These are phyloP conservation scores for Podospora pseudoanserina DNA, from an alignment of 495 filamentous ascomycete genomes.

Conservation along the genomic window DNA sequence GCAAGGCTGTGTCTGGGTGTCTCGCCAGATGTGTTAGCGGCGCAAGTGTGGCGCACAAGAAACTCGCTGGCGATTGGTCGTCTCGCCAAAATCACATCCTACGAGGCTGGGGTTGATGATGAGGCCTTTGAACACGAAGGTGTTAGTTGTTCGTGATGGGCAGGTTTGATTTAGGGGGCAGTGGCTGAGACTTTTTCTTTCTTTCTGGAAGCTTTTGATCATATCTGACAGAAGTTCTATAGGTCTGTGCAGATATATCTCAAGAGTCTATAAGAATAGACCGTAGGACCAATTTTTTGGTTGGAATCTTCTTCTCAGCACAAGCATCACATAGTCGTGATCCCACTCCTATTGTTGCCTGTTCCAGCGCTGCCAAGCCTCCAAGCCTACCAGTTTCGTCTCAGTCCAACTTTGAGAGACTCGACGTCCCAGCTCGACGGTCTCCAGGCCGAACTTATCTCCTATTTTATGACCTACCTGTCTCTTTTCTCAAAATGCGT, in stretches of 20 bases:
- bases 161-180: background rate
- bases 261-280: background rate
- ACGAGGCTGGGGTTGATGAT: background rate
- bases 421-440: background rate
- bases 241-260: background rate
- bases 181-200: background rate
- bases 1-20: background rate
- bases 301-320: background rate
- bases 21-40: background rate
- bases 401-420: background rate
- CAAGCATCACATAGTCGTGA: background rate
- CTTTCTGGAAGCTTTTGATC: background rate
- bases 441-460: background rate
- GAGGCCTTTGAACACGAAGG: background rate
- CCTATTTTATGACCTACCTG: background rate
- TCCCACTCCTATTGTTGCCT: background rate
- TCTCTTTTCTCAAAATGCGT: constrained; percentile 4
- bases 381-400: too few species aligned
- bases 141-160: background rate
- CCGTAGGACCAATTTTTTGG: too few species aligned
- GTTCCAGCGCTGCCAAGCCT: background rate
- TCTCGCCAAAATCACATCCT: constrained; percentile 3
- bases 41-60: background rate
- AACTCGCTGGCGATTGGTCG: background rate
- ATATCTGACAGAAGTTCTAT: background rate